Base-by-base conservation (phyloP, 2,329 filamentous ascomycete species). In the Diatrype stigma region DNA sequence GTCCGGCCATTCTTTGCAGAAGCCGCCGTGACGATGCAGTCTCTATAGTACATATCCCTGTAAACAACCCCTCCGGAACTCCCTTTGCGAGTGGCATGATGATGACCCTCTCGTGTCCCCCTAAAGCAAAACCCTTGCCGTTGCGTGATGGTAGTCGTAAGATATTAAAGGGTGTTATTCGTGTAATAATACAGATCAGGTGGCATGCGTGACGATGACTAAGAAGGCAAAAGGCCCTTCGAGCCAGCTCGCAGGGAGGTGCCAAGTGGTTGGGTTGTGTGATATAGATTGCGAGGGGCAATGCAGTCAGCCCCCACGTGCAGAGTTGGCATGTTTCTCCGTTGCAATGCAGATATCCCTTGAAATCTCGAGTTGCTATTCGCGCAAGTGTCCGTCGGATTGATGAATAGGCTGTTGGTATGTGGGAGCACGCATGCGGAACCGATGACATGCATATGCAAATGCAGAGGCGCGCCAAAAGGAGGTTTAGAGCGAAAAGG, bases 211-310 rank as follows among this genome's bases (percentile, higher is more conserved):
- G n/a, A n/a, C 55, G 28, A 44, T 50, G 49, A 53, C 51, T 49
- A 57, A 56, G 54, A 60, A 54, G 52, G 50, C 52, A 54, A 54
- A 42, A 46, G 45, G 56, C 50, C 59, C 54, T 53, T 48, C 52
- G 61, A 64, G 61, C 62, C 63, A 63, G 63, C 63, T 64, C 62
- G 50, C 52, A 45, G 51, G 14, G 30, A 34, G 30, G 7, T 14
- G 7, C 30, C 30, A 14, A 34, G 7, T 7, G 30, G 30, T 34
- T 34, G 30, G 30, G 30, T 50, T 21, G 23, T 30, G n/a, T 21
- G 48, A 40, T n/a, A 23, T 23, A 19, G 7, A 49, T 21, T 19
- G 21, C 17, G 38, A 42, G 19, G 19, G 19, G 38, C 38, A 19
- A 19, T 22, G 38, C 17, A 6, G 7, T 42, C 19, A 11, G 38